Conservation (phyloP, 169 alveolate genomes). For the Plasmodium ovale region DNA sequence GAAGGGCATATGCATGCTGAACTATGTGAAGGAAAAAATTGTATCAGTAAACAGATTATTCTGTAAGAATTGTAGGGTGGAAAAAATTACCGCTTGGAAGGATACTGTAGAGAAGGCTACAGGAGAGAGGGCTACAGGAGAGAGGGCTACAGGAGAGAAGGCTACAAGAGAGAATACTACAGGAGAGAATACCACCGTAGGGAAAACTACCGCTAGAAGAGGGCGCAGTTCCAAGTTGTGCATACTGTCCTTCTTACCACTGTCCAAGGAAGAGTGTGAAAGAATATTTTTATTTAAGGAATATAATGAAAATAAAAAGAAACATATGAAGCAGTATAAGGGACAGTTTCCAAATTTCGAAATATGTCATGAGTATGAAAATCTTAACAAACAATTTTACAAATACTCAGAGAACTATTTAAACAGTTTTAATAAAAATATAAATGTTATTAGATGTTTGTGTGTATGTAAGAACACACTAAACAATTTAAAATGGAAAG, state of each 20-base stretch:
- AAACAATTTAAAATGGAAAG: slow-evolving; percentile 30
- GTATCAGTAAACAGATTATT: background rate
- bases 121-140: background rate
- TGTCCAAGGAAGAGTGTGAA: slow-evolving; percentile 39
- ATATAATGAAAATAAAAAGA: slow-evolving; percentile 62
- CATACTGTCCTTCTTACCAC: slow-evolving; percentile 40
- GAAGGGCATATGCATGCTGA: background rate
- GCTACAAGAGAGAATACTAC: background rate
- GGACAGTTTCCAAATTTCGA: slow-evolving; percentile 21
- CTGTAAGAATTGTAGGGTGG: background rate
- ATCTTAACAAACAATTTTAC: slow-evolving; percentile 21
- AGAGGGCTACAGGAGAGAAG: no score
- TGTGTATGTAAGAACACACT: slow-evolving; percentile 20
- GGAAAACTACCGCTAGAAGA: no score
- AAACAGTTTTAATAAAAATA: slow-evolving; percentile 16
- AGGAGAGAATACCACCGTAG: no score
- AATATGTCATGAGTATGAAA: slow-evolving; percentile 1
- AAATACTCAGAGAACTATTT: slow-evolving; percentile 10
- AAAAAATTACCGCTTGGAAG: no score
- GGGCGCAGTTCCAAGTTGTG: slow-evolving; percentile 20
- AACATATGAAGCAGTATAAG: slow-evolving; percentile 28
- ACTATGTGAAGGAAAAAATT: slow-evolving; percentile 22
- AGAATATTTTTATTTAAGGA: slow-evolving; percentile 41
- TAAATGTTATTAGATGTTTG: slow-evolving; percentile 14
- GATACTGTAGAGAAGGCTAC: background rate